Evolutionary conservation across 495 filamentous ascomycete species (phyloP), one percentile per base, ranked within the genome.

Genomic region (Cairneyella variabilis): DNA sequence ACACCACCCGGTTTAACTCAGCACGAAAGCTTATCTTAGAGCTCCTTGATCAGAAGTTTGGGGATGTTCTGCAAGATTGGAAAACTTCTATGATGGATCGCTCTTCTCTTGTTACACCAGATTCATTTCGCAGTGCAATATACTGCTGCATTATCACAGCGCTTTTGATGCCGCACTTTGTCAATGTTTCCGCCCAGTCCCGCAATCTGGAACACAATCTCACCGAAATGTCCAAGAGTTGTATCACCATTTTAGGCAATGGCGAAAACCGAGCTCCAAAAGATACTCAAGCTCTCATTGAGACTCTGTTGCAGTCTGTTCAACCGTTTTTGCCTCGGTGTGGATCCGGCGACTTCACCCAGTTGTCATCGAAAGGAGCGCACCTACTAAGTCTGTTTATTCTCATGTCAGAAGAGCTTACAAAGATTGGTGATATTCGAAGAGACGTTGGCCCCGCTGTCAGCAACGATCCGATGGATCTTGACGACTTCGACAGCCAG

Each of bases 401-500:
- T 58, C 9, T 38, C 48, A 27, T 67, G 17, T 43, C 58, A 51
- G 40, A 58, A 22, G 9, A 59, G 45, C 38, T 50, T 21, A 37
- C 49, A 26, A 38, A 53, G 32, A 51, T 20, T 30, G 7, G 52
- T 52, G 32, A 42, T 30, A 44, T 23, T 43, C 57, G 28, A 27
- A 51, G n/a, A 42, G 48, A 27, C 38, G 40, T 12, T 38, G 7
- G 28, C 5, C 22, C 21, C 5, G 21, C 32, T 10, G 46, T 26
- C 22, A 28, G 39, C 11, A 67, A 70, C 28, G 84, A 91, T 59
- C 57, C 70, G 12, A 90, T 95, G 88, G 90, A 96, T 51, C 63
- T 95, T 20, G 48, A 59, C 57, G 81, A 85, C 12, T 83, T 90
- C 23, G 77, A 82, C 23, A 76, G 76, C 2, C 75, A 82, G 41